Evolutionary conservation across 2,329 filamentous ascomycete genomes (phyloP), one percentile per base, ranked within the genome.

Genomic region (Botrytis deweyae): DNA sequence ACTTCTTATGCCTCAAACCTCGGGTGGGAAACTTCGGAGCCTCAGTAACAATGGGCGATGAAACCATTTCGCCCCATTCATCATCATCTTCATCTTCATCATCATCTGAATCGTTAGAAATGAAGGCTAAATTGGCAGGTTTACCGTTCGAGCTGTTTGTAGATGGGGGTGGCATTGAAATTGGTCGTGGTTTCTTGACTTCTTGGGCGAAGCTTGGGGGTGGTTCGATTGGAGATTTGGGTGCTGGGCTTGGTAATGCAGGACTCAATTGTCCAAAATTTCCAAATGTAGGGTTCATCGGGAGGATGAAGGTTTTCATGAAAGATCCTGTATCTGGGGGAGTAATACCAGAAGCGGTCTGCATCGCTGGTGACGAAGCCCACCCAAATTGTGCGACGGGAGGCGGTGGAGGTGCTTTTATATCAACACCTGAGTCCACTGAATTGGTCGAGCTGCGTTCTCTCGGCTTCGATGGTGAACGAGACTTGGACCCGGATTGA

Each of bases 1-100:
- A 78, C 61, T 76, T 78, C 42, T 77, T 78, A 61, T 79, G 76
- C 14, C 61, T 73, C n/a, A 74, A 67, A 18, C 55, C 59, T 16
- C 66, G 70, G 22, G 68, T 42, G 14, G 73, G 64, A 22, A 63
- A 52, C 20, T 73, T 73, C 6, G 70, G 40, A 40, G 79, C 73
- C 20, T 74, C 42, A n/a, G 74, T 73, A 38, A 72, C 65, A 20
- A 75, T 73, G 36, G 82, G 80, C 1, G 81, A 82, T 44, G 80
- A 79, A 25, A 83, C 78, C 81, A 83, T 82, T 72, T 83, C 82
- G 10, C 82, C 82, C 82, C 82, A 83, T 65, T 81, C 82, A 72
- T 82, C 81, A 64, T 80, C 40, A 16, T 42, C 40, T 42, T 42
- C 40, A 16, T 81, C 18, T 9, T 22, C 78, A 16, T 75, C 72